These are phyloP conservation scores for Tolypocladium guangdongense DNA, from an alignment of 2,329 filamentous ascomycete genomes.

Conservation along the genomic window DNA sequence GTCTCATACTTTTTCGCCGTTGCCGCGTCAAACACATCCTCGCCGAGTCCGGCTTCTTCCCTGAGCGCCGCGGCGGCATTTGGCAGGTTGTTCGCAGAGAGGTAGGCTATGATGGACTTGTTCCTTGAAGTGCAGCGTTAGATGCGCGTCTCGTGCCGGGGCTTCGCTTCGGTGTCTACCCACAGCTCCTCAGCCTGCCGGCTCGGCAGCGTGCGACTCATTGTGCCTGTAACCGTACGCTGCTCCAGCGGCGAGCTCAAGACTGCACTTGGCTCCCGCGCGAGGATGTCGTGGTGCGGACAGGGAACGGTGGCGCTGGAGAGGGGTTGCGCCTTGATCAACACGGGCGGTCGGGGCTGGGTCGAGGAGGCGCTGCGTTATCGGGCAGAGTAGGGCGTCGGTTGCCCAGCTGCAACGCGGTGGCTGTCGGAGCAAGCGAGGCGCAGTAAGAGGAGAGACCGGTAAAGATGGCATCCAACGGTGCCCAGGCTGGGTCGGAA, in stretches of 20 bases:
- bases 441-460: neutral
- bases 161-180: conserved; percentile 22
- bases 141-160: neutral
- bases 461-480: neutral
- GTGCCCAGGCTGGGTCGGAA: neutral
- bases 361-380: neutral
- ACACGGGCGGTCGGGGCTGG: neutral
- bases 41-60: conserved; percentile 63
- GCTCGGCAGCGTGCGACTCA: conserved; percentile 66
- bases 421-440: neutral
- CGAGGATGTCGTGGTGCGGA: neutral
- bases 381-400: neutral
- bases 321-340: neutral
- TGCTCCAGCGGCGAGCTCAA: conserved; percentile 1
- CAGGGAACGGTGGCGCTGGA: neutral
- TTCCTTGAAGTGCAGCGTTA: conserved; percentile 43
- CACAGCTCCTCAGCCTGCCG: conserved; percentile 86
- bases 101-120: conserved; percentile 87
- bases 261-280: neutral
- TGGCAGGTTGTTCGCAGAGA: conserved; percentile 61
- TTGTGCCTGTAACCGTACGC: conserved; percentile 22
- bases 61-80: conserved; percentile 62
- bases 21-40: conserved; percentile 60
- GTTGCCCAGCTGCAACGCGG: neutral
- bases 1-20: conserved; percentile 93